Percentiles rank a stretch among this genome's conserved stretches.
Conservation (phyloP, 768 basidiomycete species). For the Megacollybia marginata region DNA sequence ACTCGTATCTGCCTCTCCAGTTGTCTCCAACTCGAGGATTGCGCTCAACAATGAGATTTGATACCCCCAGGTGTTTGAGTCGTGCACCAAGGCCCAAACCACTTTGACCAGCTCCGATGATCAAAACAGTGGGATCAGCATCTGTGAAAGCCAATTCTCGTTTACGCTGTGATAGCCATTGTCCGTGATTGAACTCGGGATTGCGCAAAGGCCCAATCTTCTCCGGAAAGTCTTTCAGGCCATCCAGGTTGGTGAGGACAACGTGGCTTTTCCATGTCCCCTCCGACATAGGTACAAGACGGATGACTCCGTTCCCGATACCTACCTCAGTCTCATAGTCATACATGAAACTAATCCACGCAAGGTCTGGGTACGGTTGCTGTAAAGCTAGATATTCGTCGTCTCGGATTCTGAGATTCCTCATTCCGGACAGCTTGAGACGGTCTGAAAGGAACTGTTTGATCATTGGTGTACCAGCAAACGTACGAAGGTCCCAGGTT, state of each 20-base stretch:
- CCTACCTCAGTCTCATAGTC: no score
- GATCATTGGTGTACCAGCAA: slow-evolving; percentile 30
- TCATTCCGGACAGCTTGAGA: no score
- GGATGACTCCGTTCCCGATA: slow-evolving; percentile 41
- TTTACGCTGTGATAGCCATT: slow-evolving; percentile 45
- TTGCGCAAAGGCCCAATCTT: slow-evolving; percentile 34
- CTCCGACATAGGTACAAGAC: slow-evolving; percentile 34
- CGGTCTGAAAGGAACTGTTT: no score
- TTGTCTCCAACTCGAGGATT: slow-evolving; percentile 54
- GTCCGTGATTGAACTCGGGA: slow-evolving; percentile 40
- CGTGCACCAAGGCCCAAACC: slow-evolving; percentile 61
- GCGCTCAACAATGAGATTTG: slow-evolving; percentile 53
- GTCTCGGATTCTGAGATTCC: no score
- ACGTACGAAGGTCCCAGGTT: slow-evolving; percentile 49
- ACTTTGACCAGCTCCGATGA: slow-evolving; percentile 61
- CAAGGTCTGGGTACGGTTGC: no score
- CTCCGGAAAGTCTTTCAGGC: slow-evolving; percentile 36
- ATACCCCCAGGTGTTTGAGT: slow-evolving; percentile 45
- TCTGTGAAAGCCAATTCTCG: slow-evolving; percentile 34
- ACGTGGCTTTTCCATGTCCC: slow-evolving; percentile 44
- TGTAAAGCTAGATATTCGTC: no score
- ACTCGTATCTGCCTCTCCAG: slow-evolving; percentile 62
- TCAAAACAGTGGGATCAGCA: slow-evolving; percentile 50
- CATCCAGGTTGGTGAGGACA: slow-evolving; percentile 43
- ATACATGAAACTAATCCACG: no score